A percentile compares a stretch with the other conserved stretches of the same genome.
Evolutionary conservation across 331 rosid species (phyloP).

Genomic region (Malus hybrid): DNA sequence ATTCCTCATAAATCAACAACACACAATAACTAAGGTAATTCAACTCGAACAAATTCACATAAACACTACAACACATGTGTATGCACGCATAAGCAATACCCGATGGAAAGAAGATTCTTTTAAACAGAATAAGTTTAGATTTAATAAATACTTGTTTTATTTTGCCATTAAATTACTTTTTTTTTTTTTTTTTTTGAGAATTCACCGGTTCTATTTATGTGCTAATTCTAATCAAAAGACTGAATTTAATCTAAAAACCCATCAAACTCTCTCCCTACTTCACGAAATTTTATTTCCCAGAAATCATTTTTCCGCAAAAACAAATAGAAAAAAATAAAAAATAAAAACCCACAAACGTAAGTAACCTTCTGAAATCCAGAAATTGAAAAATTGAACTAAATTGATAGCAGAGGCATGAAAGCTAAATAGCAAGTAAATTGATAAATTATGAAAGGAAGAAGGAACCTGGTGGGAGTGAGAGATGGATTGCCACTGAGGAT

Average conservation of each 20-base stretch:
- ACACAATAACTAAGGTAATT: not conserved
- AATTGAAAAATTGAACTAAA: not conserved
- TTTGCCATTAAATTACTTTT: not conserved
- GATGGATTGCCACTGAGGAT: constrained; percentile 64
- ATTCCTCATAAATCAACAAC: not conserved
- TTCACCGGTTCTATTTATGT: not conserved
- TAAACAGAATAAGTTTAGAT: not conserved
- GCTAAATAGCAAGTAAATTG: not conserved
- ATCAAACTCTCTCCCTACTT: no score
- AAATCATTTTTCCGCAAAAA: not conserved
- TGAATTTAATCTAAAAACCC: not conserved
- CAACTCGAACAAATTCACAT: not conserved
- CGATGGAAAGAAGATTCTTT: not conserved
- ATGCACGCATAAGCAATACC: not conserved
- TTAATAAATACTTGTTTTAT: not conserved
- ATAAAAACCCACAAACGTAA: not conserved
- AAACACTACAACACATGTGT: not conserved
- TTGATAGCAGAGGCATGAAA: not conserved
- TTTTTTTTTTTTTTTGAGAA: not conserved
- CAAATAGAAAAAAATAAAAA: not conserved
- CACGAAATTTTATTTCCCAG: not conserved
- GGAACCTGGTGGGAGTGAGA: constrained; percentile 59
- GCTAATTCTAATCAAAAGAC: not conserved
- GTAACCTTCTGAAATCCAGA: not conserved
- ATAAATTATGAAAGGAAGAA: not conserved